Base-by-base conservation (phyloP, 176 grass and related monocot species). In the Poa pratensis region DNA sequence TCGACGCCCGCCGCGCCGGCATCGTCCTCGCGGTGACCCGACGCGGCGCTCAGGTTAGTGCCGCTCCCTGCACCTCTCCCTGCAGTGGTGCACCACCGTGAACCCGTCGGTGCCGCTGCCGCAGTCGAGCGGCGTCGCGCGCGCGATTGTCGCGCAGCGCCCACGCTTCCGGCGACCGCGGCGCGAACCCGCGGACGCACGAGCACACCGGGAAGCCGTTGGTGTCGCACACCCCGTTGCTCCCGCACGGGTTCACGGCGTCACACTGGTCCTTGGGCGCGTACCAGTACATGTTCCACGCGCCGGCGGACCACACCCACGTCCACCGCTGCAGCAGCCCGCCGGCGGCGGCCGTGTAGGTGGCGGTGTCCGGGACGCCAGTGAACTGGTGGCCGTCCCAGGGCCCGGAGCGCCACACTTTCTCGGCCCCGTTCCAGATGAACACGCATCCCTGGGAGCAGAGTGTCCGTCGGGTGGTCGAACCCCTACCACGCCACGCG, bases 241-340 rank as follows among this genome's bases (percentile, higher is more conserved):
- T 16, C 0, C 90, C 87, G 76, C 93, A 94, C 7, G 39, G 28
- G 0, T 64, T 80, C 23, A 92, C 42, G 6, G 67, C 27, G 85
- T 94, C 90, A 69, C 93, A 94, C 73, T 87, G 85, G 82, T 90
- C 89, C 73, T 87, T 83, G 16, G 92, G 92, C 68, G 87, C 89
- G 72, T 83, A 85, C 92, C 92, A 94, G 87, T 89, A 91, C 5
- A 83, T 69, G 9, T 26, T 80, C 92, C 92, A 94, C 18, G n/a
- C 32, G 19, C 35, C 24, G 1, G 59, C 65, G 3, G 57, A 0
- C 0, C 71, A 66, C 62, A 87, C 37, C 89, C 84, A 91, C 24
- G 80, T 69, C 87, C 85, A 91, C 81, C 87, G 87, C 87, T 92
- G 89, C 18, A 85, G 13, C 28, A 87, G 46, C 75, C 84, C 84